Base-by-base conservation (phyloP, 371 early-diverging fungal species). In the Haplosporangium sp. region DNA sequence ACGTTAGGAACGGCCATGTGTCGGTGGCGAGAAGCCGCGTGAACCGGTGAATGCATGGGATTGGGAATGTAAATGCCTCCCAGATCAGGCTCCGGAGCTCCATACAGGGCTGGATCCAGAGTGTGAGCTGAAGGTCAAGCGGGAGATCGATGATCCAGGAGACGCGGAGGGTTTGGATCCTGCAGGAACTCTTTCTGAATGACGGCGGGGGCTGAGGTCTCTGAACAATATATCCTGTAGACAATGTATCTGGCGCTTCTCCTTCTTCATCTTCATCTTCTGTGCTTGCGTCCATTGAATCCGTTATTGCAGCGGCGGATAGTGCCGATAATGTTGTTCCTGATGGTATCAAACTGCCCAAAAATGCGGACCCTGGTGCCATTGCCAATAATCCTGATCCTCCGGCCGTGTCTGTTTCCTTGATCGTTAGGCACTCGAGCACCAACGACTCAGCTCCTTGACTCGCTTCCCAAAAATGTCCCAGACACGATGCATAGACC, bases 91-190 rank as follows among this genome's bases (percentile, higher is more conserved):
- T 62, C 45, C 56, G 50, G 42, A 68, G 51, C 29, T 68, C 55
- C 7, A n/a, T 20, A 29, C 69, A 68, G 11, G 69, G 69, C 21
- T 21, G 56, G 23, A 68, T 68, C 69, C 69, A 68, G 16, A 68
- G 45, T 11, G 21, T 23, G 37, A 68, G 69, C n/a, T 68, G 69
- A 14, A 55, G 43, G 6, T 61, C 69, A 1, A 62, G 56, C 20
- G 69, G 38, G 6, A 68, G 45, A 5, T 43, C 55, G 0, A 68
- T 56, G 23, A 54, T 68, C 69, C 69, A 68, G 7, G 69, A 61
- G 21, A 68, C 51, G 0, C 69, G 69, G 20, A 68, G 61, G 36
- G 37, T 37, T 16, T 62, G 62, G 2, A 61, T 14, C 11, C 40
- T 23, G 29, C 64, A 64, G 20, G 46, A 10, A 12, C 3, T 46